These are phyloP conservation scores for Sugiyamaella novakii DNA, from an alignment of 1,139 yeast species.

Conservation along the genomic window DNA sequence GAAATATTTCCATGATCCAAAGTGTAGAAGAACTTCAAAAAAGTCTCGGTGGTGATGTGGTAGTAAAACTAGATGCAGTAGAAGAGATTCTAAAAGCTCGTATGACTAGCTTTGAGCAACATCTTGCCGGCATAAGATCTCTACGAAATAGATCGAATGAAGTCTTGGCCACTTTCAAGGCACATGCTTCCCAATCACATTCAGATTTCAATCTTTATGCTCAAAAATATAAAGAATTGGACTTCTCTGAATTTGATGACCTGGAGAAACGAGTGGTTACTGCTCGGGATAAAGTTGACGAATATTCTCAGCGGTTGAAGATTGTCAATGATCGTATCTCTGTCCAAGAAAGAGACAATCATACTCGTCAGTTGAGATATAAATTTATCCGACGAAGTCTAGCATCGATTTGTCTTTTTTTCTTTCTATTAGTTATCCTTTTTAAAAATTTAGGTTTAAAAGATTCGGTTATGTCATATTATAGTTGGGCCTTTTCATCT, in stretches of 20 bases:
- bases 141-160: constrained; percentile 27
- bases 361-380: constrained; percentile 35
- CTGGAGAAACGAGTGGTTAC: constrained; percentile 30
- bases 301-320: constrained; percentile 31
- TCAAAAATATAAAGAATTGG: constrained; percentile 25
- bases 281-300: constrained; percentile 32
- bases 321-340: constrained; percentile 29
- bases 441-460: constrained; percentile 5
- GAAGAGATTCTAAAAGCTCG: constrained; percentile 25
- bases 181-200: constrained; percentile 23
- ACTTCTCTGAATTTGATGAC: constrained; percentile 30
- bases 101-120: constrained; percentile 26
- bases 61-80: constrained; percentile 27
- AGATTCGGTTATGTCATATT: constrained; percentile 3
- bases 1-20: constrained; percentile 24
- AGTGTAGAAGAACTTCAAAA: constrained; percentile 27
- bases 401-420: constrained; percentile 10
- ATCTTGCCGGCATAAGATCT: constrained; percentile 27
- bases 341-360: constrained; percentile 32
- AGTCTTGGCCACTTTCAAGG: constrained; percentile 24
- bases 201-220: constrained; percentile 26
- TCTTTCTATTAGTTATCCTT: constrained; percentile 16
- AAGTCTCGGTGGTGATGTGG: constrained; percentile 30
- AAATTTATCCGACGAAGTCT: constrained; percentile 27
- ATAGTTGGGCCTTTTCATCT: constrained; percentile 1